Conservation (phyloP, 129 eudicot genomes). For the Tanacetum coccineum region DNA sequence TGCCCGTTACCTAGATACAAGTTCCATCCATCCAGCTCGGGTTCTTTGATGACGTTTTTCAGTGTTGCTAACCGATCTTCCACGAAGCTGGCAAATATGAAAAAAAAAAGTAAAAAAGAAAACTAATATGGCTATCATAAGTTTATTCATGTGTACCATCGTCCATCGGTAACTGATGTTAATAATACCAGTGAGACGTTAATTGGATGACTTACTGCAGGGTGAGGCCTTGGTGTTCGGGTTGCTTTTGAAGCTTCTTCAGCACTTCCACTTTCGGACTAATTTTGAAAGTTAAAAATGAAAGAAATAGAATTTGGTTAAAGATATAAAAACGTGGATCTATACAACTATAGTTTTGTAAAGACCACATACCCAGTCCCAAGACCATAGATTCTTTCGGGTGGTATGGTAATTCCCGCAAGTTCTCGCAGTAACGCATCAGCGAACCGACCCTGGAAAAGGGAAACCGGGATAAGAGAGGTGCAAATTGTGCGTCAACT, state of each 20-base stretch:
- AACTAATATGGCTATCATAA: too few relatives aligned
- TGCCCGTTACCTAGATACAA: conserved; percentile 70
- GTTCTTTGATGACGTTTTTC: conserved; percentile 92
- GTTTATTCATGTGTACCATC: too few relatives aligned
- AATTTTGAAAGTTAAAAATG: conserved; percentile 2
- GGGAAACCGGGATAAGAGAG: background rate
- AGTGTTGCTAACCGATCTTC: conserved; percentile 94
- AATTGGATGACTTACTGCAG: conserved; percentile 64
- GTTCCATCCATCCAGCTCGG: conserved; percentile 84
- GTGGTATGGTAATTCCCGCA: conserved; percentile 86
- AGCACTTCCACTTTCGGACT: conserved; percentile 97
- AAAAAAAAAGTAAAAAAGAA: background rate
- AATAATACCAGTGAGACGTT: background rate
- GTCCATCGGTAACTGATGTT: background rate
- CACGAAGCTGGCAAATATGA: conserved; percentile 60
- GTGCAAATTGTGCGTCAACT: background rate
- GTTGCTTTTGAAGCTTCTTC: conserved; percentile 86
- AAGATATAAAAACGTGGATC: background rate
- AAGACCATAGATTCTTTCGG: conserved; percentile 85
- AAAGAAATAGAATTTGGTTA: background rate
- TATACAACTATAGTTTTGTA: background rate
- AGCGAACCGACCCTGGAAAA: conserved; percentile 76
- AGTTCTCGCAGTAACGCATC: conserved; percentile 80
- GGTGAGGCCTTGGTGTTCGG: conserved; percentile 83
- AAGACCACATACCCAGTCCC: conserved; percentile 72